Evolutionary conservation across 768 basidiomycete genomes (phyloP), one percentile per base, ranked within the genome.

Genomic region (Trametes cingulata): DNA sequence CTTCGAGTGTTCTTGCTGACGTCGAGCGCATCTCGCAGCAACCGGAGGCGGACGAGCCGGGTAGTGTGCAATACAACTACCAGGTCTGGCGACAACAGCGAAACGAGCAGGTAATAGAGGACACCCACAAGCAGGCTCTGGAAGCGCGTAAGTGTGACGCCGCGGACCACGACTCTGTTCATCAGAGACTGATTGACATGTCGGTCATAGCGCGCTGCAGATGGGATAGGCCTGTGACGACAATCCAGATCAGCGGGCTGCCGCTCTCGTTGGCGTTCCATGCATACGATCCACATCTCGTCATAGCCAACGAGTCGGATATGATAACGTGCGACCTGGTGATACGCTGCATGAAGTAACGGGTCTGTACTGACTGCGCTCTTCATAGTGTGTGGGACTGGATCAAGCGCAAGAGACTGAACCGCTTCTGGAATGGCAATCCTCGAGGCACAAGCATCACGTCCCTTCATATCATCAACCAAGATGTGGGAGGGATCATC

Each of bases 11-110:
- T 24, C n/a, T 35, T 20, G 20, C 45, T 52, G 60, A 69, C 60
- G 60, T 65, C 42, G 20, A 62, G 50, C 58, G 33, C 22, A 2
- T 49, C 24, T 33, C 52, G 2, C 67, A 95, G 95, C 90, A 93
- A 85, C 85, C 91, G 7, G 96, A 98, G 70, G 87, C 87, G 2
- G 95, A 98, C 70, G 97, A 99, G 71, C 95, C 96, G 22, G 97
- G 97, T 2, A 95, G 93, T 65, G 77, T 90, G 33, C 86, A 90
- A 64, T 98, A 95, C 69, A 98, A 97, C 68, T 90, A 96, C 69
- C 95, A 97, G 68, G 85, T 95, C 0, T 98, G 95, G 95, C 81
- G 95, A 63, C 90, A 95, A 66, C 82, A 88, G 63, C 86, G 95
- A 52, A 97, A 97, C 68, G 95, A 98, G 65, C 80, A 85, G 57